Conservation (phyloP, 139 green algal genomes). For the Protoeuglena noctilucae region DNA sequence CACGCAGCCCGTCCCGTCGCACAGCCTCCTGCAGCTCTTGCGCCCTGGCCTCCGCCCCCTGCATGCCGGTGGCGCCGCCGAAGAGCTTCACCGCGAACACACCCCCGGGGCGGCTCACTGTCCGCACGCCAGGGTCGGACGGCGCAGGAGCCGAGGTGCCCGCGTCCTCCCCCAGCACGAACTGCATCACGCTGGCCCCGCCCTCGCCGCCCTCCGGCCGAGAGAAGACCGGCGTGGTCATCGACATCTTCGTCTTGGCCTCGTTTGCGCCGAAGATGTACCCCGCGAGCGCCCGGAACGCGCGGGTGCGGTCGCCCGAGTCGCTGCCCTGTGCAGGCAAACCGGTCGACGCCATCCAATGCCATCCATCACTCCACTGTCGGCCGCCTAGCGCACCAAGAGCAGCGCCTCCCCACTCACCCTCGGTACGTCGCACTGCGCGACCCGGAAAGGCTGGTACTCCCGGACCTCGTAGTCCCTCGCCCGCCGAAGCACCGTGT, state of each 20-base stretch:
- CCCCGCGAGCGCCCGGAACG: constrained; percentile 4
- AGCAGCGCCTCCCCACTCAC: too few species aligned
- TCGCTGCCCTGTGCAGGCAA: too few species aligned
- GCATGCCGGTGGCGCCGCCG: background rate
- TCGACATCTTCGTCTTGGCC: constrained; percentile 4
- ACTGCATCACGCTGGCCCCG: too few species aligned
- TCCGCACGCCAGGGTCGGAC: too few species aligned
- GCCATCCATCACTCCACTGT: too few species aligned
- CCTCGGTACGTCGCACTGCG: background rate
- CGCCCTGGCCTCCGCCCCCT: background rate
- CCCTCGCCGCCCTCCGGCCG: background rate
- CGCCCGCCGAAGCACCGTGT: constrained; percentile 1
- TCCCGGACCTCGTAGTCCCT: constrained; percentile 6
- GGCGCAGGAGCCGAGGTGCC: too few species aligned
- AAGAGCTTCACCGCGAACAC: constrained; percentile 3
- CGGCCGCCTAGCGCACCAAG: too few species aligned
- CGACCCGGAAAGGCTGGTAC: constrained; percentile 7
- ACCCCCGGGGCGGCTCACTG: too few species aligned
- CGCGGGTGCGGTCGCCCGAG: background rate
- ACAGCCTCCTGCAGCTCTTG: background rate
- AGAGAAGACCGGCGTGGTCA: constrained; percentile 12
- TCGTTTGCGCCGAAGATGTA: constrained; percentile 12
- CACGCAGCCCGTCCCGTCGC: background rate
- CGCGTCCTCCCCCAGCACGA: constrained; percentile 3
- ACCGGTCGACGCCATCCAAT: too few species aligned